phyloP scores from a whole-genome alignment of 371 early-diverging fungal species.

The Apophysomyces variabilis region DNA sequence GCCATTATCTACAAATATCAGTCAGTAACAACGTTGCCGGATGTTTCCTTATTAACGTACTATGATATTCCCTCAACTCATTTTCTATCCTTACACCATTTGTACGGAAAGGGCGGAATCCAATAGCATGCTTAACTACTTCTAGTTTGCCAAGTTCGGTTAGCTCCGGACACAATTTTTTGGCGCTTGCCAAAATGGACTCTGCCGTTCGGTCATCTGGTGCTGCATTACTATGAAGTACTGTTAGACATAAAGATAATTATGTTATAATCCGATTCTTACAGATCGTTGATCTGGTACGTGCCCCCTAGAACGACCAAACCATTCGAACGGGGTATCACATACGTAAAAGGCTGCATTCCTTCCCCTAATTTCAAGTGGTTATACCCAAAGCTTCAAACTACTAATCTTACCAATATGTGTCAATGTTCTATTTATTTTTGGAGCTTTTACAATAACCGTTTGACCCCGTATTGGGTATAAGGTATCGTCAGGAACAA shows the following conservation, averaged over 20 bases:
- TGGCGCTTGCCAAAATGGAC: conserved; percentile 24
- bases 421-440: conserved; percentile 60
- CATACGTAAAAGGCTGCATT: conserved; percentile 56
- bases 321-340: conserved; percentile 82
- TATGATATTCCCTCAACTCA: conserved; percentile 34
- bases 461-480: conserved; percentile 82
- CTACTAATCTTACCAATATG: conserved; percentile 26
- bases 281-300: conserved; percentile 64
- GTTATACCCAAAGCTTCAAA: neutral
- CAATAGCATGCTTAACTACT: conserved; percentile 68
- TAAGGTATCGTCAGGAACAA: conserved; percentile 67
- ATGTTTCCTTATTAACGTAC: conserved; percentile 29
- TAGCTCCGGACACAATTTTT: conserved; percentile 36
- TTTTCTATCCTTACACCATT: conserved; percentile 75
- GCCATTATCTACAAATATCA: conserved; percentile 22
- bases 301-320: conserved; percentile 82
- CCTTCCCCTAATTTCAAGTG: conserved; percentile 16
- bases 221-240: conserved; percentile 29
- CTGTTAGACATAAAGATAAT: neutral
- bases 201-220: conserved; percentile 26
- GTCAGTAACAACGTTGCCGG: neutral
- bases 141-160: conserved; percentile 37
- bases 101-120: conserved; percentile 70
- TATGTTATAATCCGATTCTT: conserved; percentile 22
- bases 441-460: conserved; percentile 63